Conservation (phyloP, 176 grass and related monocot genomes). For the Tillandsia fasciculata region DNA sequence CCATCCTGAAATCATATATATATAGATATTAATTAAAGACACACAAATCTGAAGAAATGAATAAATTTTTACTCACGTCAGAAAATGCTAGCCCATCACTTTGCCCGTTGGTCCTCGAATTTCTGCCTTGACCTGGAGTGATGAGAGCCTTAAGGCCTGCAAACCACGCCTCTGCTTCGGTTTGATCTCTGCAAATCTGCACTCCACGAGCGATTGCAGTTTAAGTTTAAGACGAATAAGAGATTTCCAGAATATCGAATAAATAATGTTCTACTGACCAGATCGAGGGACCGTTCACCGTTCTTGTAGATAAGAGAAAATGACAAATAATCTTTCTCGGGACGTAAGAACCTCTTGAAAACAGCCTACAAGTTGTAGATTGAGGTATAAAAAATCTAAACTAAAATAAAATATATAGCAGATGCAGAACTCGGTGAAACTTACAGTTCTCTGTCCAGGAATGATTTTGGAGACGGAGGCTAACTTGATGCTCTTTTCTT, state of each 20-base stretch:
- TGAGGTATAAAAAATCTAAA: slow-evolving; percentile 15
- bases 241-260: slow-evolving; percentile 8
- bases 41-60: background rate
- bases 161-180: slow-evolving; percentile 90
- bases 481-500: slow-evolving; percentile 63
- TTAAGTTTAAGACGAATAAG: slow-evolving; percentile 1
- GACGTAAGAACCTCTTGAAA: slow-evolving; percentile 73
- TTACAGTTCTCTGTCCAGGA: slow-evolving; percentile 93
- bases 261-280: slow-evolving; percentile 44
- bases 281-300: slow-evolving; percentile 85
- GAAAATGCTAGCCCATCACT: slow-evolving; percentile 60
- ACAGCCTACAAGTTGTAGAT: slow-evolving; percentile 58
- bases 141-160: slow-evolving; percentile 51
- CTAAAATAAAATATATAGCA: background rate
- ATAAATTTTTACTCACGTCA: slow-evolving; percentile 36
- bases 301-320: slow-evolving; percentile 94
- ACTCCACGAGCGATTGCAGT: background rate
- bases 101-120: slow-evolving; percentile 32
- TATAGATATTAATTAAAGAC: background rate
- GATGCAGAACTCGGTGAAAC: slow-evolving; percentile 6
- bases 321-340: slow-evolving; percentile 96
- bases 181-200: slow-evolving; percentile 97
- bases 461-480: slow-evolving; percentile 65
- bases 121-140: slow-evolving; percentile 29
- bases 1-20: slow-evolving; percentile 40